Evolutionary conservation across 2,329 filamentous ascomycete species (phyloP), one percentile per base, ranked within the genome.

Genomic region (Trichoderma semiorbis): DNA sequence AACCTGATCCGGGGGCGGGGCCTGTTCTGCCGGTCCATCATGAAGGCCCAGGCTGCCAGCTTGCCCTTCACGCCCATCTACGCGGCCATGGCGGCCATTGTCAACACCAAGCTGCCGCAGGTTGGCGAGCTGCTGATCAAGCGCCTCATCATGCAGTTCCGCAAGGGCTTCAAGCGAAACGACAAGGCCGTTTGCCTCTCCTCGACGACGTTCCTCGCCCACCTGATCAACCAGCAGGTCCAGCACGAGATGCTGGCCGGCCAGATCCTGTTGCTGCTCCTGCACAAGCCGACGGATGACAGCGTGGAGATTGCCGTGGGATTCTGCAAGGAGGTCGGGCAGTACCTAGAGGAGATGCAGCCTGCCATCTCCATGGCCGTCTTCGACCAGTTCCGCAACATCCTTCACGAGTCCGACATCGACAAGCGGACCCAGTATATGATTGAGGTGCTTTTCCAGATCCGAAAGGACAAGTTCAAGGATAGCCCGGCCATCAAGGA

Each of bases 351-450:
- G 80, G 95, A 98, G 80, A 97, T 98, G 94, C 97, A 93, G 79
- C 88, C 91, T 1, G 88, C 93, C 12, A 97, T 98, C 77, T 91
- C 94, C 34, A 89, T 95, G 75, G 93, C 92, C 28, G 94, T 99
- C 8, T 99, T 97, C 79, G 96, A 99, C 78, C 95, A 97, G 81
- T 97, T 99, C 85, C 87, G 96, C 76, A 95, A 92, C 77, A 98
- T 98, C 74, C 85, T 99, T 10, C 95, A 99, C 83, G 96, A 99
- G 81, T 94, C 94, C 58, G 95, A 96, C 78, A 97, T 99, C 80
- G 95, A 98, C 79, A 98, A 97, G 86, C 89, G 96, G 75, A 95
- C 95, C n/a, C 96, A 99, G 83, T 99, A 98, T 83, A 97, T 97
- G 93, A 95, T 99, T 71, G 96, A 99, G 81, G 96, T 98, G 7